Evolutionary conservation across 441 rosid genomes (phyloP).

Genomic region (Croton laevigatus): DNA sequence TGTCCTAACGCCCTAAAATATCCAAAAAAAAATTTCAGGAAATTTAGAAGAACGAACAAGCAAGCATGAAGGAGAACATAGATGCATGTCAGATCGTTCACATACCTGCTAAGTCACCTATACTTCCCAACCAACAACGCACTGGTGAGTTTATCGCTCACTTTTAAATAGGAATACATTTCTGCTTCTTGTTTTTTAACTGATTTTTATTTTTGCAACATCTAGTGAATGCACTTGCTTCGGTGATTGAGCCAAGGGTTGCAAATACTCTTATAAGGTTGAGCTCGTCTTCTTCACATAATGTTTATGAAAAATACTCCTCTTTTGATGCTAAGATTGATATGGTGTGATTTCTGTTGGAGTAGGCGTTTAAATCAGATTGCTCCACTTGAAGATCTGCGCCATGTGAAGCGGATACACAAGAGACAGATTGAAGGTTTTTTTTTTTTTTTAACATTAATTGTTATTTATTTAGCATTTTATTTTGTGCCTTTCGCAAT

Average conservation of each 20-base stretch:
- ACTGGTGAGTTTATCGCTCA: conserved; percentile 40
- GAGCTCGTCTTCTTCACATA: background rate
- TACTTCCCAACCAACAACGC: conserved; percentile 53
- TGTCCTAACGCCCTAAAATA: no score
- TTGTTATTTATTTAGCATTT: background rate
- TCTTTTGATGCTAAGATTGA: background rate
- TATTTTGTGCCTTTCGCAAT: background rate
- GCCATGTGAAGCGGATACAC: conserved; percentile 75
- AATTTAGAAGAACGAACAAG: background rate
- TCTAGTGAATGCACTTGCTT: conserved; percentile 55
- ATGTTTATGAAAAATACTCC: background rate
- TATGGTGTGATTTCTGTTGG: background rate
- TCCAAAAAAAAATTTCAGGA: no score
- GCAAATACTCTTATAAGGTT: conserved; percentile 65
- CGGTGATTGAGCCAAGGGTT: conserved; percentile 53
- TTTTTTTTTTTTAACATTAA: background rate
- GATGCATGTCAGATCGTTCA: conserved; percentile 41
- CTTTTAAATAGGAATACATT: background rate
- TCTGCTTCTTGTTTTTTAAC: background rate
- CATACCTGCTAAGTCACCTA: conserved; percentile 49
- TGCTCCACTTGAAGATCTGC: conserved; percentile 64
- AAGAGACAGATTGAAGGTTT: conserved; percentile 42
- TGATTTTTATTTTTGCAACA: background rate
- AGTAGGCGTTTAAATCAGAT: conserved; percentile 62
- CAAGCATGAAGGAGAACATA: conserved; percentile 5